Percentiles rank a stretch among this genome's conserved stretches.
phyloP scores from a whole-genome alignment of 78 protist species.

The Thecamonas trahens region DNA sequence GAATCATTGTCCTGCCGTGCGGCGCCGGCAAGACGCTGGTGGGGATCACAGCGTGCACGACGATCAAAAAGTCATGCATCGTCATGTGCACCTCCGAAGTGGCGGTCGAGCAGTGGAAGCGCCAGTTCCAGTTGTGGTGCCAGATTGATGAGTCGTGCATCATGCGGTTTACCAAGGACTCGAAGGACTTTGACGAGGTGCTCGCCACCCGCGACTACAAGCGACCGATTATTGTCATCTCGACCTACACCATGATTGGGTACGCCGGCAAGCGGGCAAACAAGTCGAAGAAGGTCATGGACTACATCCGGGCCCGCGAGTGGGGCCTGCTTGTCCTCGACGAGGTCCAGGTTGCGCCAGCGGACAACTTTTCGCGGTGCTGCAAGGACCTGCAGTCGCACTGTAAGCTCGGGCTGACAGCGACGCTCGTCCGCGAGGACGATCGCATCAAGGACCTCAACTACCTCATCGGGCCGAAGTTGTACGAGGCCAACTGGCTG shows the following conservation, averaged over 20 bases:
- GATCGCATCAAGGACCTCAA: slow-evolving; percentile 84
- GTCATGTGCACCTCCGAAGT: slow-evolving; percentile 84
- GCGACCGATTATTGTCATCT: slow-evolving; percentile 74
- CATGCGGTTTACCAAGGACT: slow-evolving; percentile 69
- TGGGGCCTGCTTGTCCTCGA: slow-evolving; percentile 97
- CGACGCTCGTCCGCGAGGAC: slow-evolving; percentile 96
- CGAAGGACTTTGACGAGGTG: slow-evolving; percentile 32
- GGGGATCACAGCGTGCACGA: slow-evolving; percentile 88
- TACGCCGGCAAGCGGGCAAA: slow-evolving; percentile 52
- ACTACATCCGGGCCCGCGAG: slow-evolving; percentile 22
- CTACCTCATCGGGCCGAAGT: slow-evolving; percentile 97
- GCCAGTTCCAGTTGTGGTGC: slow-evolving; percentile 82
- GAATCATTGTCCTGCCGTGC: slow-evolving; percentile 98
- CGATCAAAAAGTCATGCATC: slow-evolving; percentile 69
- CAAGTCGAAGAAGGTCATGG: slow-evolving; percentile 69
- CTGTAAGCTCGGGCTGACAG: slow-evolving; percentile 97
- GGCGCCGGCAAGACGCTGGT: slow-evolving; percentile 99
- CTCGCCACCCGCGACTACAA: slow-evolving; percentile 7
- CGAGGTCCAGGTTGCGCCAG: slow-evolving; percentile 95
- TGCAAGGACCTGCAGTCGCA: slow-evolving; percentile 72
- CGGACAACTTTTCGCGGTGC: slow-evolving; percentile 18
- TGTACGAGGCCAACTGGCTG: slow-evolving; percentile 99
- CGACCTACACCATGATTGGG: slow-evolving; percentile 95
- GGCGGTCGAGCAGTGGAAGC: slow-evolving; percentile 92
- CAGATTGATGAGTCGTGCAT: slow-evolving; percentile 19